Evolutionary conservation across 331 rosid species (phyloP).

Genomic region (Rhamnella rubrinervis): DNA sequence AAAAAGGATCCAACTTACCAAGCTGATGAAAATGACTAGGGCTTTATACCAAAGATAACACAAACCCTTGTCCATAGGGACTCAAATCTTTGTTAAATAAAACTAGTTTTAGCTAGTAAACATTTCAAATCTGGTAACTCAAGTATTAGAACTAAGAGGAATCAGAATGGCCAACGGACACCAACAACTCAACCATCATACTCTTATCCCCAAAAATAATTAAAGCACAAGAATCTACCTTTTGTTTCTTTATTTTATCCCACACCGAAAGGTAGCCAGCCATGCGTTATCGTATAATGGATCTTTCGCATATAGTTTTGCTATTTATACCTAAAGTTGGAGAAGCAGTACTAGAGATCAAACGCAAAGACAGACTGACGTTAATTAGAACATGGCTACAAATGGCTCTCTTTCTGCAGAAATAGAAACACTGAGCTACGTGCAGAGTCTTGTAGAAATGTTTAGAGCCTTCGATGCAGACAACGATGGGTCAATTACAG

Average conservation of each 20-base stretch:
- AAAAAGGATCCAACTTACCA: too few species aligned
- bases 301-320: not conserved
- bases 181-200: conserved; percentile 10
- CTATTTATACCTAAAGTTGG: conserved; percentile 14
- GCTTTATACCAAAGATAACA: too few species aligned
- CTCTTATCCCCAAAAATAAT: conserved; percentile 23
- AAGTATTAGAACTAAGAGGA: not conserved
- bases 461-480: conserved; percentile 65
- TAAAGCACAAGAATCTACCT: conserved; percentile 31
- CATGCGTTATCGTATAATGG: not conserved
- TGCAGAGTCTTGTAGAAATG: conserved; percentile 49
- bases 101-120: too few species aligned
- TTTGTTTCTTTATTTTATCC: conserved; percentile 12
- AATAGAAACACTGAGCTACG: conserved; percentile 56
- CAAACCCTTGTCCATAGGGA: too few species aligned
- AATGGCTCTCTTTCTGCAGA: conserved; percentile 35
- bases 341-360: not conserved
- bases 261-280: not conserved
- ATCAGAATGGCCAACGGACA: not conserved
- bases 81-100: too few species aligned
- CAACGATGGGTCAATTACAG: conserved; percentile 54
- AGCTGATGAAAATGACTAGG: too few species aligned
- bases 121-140: too few species aligned
- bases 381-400: conserved; percentile 40
- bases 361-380: not conserved